phyloP scores from a whole-genome alignment of 495 filamentous ascomycete species.

The Penicillium chermesinum region DNA sequence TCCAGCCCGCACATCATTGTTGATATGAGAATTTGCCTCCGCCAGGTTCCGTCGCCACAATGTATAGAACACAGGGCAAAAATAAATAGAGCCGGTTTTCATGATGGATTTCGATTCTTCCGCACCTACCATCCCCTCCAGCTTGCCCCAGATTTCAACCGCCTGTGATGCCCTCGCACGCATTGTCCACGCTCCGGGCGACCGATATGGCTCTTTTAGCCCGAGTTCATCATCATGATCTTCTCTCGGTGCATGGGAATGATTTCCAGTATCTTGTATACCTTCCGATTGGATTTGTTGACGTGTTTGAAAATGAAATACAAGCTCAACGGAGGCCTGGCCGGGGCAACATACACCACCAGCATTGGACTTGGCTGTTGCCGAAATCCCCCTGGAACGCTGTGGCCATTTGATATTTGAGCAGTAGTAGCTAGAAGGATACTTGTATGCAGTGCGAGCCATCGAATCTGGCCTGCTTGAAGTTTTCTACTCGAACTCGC shows the following conservation, averaged over 20 bases:
- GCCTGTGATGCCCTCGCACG: slow-evolving; percentile 23
- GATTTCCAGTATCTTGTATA: slow-evolving; percentile 57
- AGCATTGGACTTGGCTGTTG: too few species aligned
- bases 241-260: slow-evolving; percentile 49
- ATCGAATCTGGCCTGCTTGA: too few species aligned
- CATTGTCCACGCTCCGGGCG: slow-evolving; percentile 31
- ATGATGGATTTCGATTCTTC: not conserved
- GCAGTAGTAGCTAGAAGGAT: too few species aligned
- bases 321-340: slow-evolving; percentile 38
- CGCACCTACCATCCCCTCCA: not conserved
- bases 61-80: not conserved
- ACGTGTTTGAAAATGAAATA: slow-evolving; percentile 53
- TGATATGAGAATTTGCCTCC: not conserved
- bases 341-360: slow-evolving; percentile 50
- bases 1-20: not conserved
- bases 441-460: too few species aligned
- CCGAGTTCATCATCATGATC: slow-evolving; percentile 42
- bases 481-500: too few species aligned
- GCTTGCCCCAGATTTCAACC: slow-evolving; percentile 31
- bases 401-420: too few species aligned
- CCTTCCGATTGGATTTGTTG: slow-evolving; percentile 55
- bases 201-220: slow-evolving; percentile 30
- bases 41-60: not conserved
- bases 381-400: slow-evolving; percentile 29
- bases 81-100: not conserved